Evolutionary conservation across 2,329 filamentous ascomycete species (phyloP).

Genomic region (Fusarium brevicatenulatum): DNA sequence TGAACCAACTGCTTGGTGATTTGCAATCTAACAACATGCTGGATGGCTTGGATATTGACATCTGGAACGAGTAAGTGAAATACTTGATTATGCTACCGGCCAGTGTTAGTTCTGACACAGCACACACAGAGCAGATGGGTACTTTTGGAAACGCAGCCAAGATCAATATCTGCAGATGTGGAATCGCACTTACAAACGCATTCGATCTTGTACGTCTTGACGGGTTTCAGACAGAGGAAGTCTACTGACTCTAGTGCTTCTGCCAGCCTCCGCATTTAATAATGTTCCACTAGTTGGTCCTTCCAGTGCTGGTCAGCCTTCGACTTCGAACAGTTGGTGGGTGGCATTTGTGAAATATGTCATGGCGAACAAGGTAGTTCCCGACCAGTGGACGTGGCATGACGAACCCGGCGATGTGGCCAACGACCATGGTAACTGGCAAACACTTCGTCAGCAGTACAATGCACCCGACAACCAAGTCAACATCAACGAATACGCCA

Average conservation of each 20-base stretch:
- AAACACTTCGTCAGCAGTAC: background rate
- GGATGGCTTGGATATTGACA: background rate
- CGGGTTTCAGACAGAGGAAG: accelerated
- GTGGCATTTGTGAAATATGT: background rate
- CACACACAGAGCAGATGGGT: background rate
- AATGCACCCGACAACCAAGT: background rate
- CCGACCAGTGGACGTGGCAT: constrained; percentile 4
- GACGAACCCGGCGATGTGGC: background rate
- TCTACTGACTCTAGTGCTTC: background rate
- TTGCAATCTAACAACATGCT: background rate
- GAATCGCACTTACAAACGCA: background rate
- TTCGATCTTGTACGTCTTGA: background rate
- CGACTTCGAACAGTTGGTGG: constrained; percentile 5
- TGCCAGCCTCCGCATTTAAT: background rate
- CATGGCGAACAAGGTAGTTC: background rate
- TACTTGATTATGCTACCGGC: accelerated
- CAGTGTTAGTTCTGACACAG: background rate
- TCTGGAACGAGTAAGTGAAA: background rate
- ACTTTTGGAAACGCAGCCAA: background rate
- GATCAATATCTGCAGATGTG: background rate
- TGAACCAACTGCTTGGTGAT: background rate
- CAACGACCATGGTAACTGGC: background rate
- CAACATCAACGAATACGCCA: constrained; percentile 4
- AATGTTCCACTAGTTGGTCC: background rate
- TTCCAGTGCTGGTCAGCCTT: background rate